A percentile compares a stretch with the other conserved stretches of the same genome.
Evolutionary conservation across 2,329 filamentous ascomycete species (phyloP).

Genomic region (Bertia moriformis): DNA sequence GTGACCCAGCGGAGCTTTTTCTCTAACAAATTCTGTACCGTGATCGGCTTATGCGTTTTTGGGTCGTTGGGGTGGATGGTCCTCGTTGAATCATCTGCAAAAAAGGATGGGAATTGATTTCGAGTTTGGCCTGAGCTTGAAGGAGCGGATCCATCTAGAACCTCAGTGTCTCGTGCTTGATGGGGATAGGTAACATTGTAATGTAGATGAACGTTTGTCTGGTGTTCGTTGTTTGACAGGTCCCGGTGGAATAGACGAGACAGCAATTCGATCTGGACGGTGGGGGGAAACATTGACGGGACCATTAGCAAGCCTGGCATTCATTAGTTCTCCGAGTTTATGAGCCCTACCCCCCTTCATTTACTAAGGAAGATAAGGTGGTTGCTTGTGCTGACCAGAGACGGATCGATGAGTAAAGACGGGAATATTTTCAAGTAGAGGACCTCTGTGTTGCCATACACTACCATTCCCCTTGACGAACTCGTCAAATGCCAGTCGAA

Average conservation of each 20-base stretch:
- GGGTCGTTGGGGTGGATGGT: conserved; percentile 56
- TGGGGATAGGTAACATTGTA: conserved; percentile 53
- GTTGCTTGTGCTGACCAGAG: neutral
- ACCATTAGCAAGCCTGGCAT: conserved; percentile 63
- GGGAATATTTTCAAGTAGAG: neutral
- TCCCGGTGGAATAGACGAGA: conserved; percentile 65
- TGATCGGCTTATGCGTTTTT: conserved; percentile 59
- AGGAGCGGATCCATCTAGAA: too few species aligned
- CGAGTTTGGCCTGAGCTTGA: neutral
- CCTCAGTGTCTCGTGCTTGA: conserved; percentile 7
- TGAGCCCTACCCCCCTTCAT: too few species aligned
- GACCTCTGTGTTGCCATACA: too few species aligned
- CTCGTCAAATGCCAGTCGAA: neutral
- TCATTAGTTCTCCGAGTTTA: too few species aligned
- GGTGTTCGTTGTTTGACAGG: conserved; percentile 57
- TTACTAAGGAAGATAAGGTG: too few species aligned
- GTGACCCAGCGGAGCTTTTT: conserved; percentile 87
- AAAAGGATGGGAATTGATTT: conserved; percentile 36
- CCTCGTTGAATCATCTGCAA: conserved; percentile 31
- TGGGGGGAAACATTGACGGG: conserved; percentile 57
- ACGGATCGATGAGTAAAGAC: neutral
- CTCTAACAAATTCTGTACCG: conserved; percentile 54
- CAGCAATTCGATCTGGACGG: conserved; percentile 56
- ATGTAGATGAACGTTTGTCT: conserved; percentile 82
- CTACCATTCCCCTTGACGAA: too few species aligned